Evolutionary conservation across 2,329 filamentous ascomycete species (phyloP), one percentile per base, ranked within the genome.

Genomic region (Pyricularia grisea): DNA sequence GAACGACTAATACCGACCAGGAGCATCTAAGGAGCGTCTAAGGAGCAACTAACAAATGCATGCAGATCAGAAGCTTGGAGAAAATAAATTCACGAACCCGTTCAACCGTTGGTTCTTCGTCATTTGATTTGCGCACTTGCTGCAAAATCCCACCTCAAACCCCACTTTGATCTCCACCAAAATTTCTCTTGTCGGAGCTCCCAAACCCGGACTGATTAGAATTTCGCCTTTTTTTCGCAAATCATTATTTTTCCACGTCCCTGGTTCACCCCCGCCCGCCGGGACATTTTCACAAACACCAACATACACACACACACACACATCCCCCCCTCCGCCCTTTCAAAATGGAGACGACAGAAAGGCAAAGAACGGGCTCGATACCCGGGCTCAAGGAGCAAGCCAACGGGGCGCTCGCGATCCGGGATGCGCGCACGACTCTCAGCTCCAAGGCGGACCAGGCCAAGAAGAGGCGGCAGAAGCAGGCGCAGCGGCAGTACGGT

Each of bases 401-500:
- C 70, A 88, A 86, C 79, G 85, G 85, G 71, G 85, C 86, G 12
- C 78, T 85, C 30, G 77, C 81, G 11, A 80, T 88, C 36, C 78
- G 82, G 69, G 78, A 81, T 70, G 75, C 82, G 64, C 80, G 85
- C 69, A 61, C 58, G 1, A 81, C 87, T 72, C 81, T 90, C 63
- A 73, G 82, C 31, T 78, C 84, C 60, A 84, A 83, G 71, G 75
- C 81, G 69, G 85, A 87, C 74, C 79, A 81, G 70, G 80, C 84
- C 73, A 83, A 81, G 75, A 77, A 80, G 68, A 83, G 83, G 70
- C 84, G 85, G 61, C 77, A 84, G 70, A 84, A 83, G 74, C 83
- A 88, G 74, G 92, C 92, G 68, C 86, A 93, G 74, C 86, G 88
- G 75, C 85, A 85, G 68, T 99, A 99, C 80, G 95, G 95, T 42